These are phyloP conservation scores for Suillus ampliporus DNA, from an alignment of 768 basidiomycete species.

Conservation along the genomic window DNA sequence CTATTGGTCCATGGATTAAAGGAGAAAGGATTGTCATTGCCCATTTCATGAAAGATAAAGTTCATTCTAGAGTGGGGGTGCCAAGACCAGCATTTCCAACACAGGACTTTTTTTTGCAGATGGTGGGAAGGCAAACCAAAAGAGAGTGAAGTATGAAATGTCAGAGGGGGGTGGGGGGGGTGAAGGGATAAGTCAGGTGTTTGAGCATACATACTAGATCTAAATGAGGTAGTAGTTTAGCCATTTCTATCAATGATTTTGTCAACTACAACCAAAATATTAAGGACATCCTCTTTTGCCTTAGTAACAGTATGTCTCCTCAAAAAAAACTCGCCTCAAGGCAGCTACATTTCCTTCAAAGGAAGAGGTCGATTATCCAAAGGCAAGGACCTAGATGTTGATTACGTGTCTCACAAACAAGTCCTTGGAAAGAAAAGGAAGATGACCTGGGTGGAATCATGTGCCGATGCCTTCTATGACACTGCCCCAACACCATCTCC, in stretches of 20 bases:
- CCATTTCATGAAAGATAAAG: constrained; percentile 8
- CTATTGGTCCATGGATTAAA: background rate
- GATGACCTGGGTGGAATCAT: background rate
- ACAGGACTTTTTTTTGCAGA: background rate
- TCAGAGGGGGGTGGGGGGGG: background rate
- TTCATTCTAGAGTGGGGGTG: background rate
- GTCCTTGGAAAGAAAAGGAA: background rate
- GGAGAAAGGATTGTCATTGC: background rate
- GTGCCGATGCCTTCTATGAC: background rate
- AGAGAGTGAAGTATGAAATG: background rate
- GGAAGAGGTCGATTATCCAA: background rate
- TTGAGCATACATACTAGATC: background rate
- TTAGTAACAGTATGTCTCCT: background rate
- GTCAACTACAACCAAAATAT: background rate
- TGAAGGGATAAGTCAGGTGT: background rate
- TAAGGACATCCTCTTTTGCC: background rate
- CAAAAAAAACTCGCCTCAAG: background rate
- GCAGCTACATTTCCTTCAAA: background rate
- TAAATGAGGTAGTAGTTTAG: no score
- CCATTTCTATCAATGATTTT: no score
- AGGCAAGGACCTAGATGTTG: background rate
- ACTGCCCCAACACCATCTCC: background rate
- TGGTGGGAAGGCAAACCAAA: background rate
- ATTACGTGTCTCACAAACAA: background rate
- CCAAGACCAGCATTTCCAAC: background rate